Evolutionary conservation across 129 eudicot genomes (phyloP).

Genomic region (Arctium lappa): DNA sequence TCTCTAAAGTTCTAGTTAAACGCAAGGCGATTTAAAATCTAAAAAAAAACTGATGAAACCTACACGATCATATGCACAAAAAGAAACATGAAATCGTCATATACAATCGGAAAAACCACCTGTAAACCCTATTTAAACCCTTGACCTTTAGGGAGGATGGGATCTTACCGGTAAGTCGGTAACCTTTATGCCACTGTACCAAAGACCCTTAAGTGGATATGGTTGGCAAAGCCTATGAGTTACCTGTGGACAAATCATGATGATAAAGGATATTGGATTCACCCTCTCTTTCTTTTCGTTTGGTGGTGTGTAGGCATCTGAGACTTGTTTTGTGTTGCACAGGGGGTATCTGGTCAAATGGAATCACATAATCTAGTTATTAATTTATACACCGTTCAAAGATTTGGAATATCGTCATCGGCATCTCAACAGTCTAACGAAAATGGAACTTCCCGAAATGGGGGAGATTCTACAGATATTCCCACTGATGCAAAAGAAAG

Average conservation of each 20-base stretch:
- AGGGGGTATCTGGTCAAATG: constrained; percentile 36
- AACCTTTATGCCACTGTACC: too few relatives aligned
- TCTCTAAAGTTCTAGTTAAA: constrained; percentile 31
- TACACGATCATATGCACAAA: not conserved
- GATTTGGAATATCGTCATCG: constrained; percentile 55
- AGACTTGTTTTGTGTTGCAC: constrained; percentile 6
- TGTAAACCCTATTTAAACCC: constrained; percentile 28
- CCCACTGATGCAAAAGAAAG: constrained; percentile 22
- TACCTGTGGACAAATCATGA: too few relatives aligned
- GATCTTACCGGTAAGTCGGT: not conserved
- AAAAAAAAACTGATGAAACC: not conserved
- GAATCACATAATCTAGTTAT: constrained; percentile 19
- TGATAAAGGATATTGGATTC: too few relatives aligned
- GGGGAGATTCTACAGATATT: constrained; percentile 1
- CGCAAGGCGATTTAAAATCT: not conserved
- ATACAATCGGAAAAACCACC: not conserved
- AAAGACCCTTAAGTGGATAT: too few relatives aligned
- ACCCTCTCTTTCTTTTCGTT: not conserved
- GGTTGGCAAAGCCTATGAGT: too few relatives aligned
- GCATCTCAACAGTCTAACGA: constrained; percentile 48
- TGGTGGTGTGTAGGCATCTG: not conserved
- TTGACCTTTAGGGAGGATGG: not conserved
- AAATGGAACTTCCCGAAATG: constrained; percentile 30
- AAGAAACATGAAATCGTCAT: not conserved
- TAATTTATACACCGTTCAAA: constrained; percentile 28